Percentiles rank a stretch among this genome's conserved stretches.
phyloP scores from a whole-genome alignment of 2,329 filamentous ascomycete species.

The Aspergillus brasiliensis region DNA sequence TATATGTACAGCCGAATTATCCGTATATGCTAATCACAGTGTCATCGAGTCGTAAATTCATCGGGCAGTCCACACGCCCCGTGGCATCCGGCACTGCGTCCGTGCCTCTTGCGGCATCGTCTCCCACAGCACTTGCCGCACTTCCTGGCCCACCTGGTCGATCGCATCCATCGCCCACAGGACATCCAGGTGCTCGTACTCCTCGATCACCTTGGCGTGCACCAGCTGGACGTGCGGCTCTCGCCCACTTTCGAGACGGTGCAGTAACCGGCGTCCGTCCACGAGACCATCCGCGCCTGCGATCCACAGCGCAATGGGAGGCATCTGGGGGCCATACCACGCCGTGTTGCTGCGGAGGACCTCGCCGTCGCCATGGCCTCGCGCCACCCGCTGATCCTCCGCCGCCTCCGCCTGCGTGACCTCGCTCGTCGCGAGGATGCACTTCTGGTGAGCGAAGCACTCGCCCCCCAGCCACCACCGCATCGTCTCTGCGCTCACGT shows the following conservation, averaged over 20 bases:
- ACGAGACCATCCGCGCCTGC: slow-evolving; percentile 81
- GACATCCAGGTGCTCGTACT: slow-evolving; percentile 92
- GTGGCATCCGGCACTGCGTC: slow-evolving; percentile 63
- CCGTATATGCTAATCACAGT: background rate
- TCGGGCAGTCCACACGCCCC: slow-evolving; percentile 7
- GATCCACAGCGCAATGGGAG: slow-evolving; percentile 87
- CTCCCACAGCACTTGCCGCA: slow-evolving; percentile 81
- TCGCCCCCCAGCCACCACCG: slow-evolving; percentile 92
- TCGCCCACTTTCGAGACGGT: slow-evolving; percentile 71
- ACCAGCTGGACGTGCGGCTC: slow-evolving; percentile 82
- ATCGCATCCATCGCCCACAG: slow-evolving; percentile 91
- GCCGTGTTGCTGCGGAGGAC: slow-evolving; percentile 51
- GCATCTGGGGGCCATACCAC: slow-evolving; percentile 80
- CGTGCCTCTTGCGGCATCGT: slow-evolving; percentile 63
- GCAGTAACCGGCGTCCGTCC: slow-evolving; percentile 73
- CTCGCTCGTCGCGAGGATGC: slow-evolving; percentile 79
- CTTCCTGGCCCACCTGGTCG: slow-evolving; percentile 77
- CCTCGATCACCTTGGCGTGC: slow-evolving; percentile 78
- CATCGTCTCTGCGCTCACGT: slow-evolving; percentile 88
- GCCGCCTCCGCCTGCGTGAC: slow-evolving; percentile 64
- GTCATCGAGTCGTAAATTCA: slow-evolving; percentile 5
- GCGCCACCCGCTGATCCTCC: slow-evolving; percentile 35
- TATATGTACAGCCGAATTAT: too few relatives aligned
- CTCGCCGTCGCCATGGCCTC: slow-evolving; percentile 13
- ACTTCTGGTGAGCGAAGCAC: slow-evolving; percentile 82